These are phyloP conservation scores for Ajuga chamaepitys DNA, from an alignment of 257 asterid genomes.

Conservation along the genomic window DNA sequence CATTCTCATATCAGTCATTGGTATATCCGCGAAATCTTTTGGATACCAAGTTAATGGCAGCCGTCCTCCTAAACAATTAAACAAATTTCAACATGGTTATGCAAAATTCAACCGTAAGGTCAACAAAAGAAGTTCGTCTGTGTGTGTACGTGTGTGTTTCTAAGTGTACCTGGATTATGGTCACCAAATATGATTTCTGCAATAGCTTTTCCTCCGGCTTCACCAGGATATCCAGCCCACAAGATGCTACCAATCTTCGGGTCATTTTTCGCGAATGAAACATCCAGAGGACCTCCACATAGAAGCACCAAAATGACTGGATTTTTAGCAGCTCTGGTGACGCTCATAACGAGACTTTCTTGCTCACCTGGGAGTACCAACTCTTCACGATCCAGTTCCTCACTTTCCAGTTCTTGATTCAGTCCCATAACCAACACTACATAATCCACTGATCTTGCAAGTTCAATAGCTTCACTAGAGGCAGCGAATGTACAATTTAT, in stretches of 20 bases:
- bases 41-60: constrained; percentile 73
- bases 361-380: constrained; percentile 56
- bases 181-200: constrained; percentile 64
- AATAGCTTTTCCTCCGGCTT: constrained; percentile 59
- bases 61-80: constrained; percentile 41
- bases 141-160: no score
- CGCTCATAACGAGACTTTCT: constrained; percentile 18
- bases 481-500: constrained; percentile 34
- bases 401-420: constrained; percentile 51
- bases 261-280: constrained; percentile 48
- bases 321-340: constrained; percentile 43
- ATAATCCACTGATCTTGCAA: constrained; percentile 34
- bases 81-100: background rate
- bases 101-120: background rate
- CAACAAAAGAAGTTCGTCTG: no score
- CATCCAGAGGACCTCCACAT: constrained; percentile 64
- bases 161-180: constrained; percentile 54
- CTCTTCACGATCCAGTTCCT: constrained; percentile 42
- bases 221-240: constrained; percentile 85
- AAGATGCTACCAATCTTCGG: constrained; percentile 48
- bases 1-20: constrained; percentile 73
- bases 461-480: constrained; percentile 11
- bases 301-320: constrained; percentile 50
- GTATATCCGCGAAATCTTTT: constrained; percentile 37
- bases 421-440: constrained; percentile 63